Conservation (phyloP, 2,329 filamentous ascomycete genomes). For the Xylaria sp. region DNA sequence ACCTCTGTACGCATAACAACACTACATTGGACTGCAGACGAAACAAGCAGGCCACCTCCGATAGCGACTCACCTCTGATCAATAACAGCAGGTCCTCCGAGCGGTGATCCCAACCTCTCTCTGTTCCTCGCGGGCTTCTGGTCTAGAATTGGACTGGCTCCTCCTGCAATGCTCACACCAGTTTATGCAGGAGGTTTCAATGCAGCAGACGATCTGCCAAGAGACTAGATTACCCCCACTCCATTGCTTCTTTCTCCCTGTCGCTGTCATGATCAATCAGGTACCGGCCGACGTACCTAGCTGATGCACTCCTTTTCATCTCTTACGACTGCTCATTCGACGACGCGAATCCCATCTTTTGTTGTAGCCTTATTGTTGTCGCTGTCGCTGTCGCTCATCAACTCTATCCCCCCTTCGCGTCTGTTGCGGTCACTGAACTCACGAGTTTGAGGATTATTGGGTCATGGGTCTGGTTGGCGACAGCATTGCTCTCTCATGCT, state of each 20-base stretch:
- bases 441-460: conserved; percentile 14
- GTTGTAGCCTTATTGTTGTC: conserved; percentile 15
- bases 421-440: conserved; percentile 24
- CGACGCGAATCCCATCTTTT: conserved; percentile 16
- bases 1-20: background rate
- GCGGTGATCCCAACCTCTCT: conserved; percentile 18
- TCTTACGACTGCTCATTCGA: conserved; percentile 38
- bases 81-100: conserved; percentile 7
- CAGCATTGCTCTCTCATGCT: conserved; percentile 30
- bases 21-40: background rate
- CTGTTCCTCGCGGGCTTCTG: conserved; percentile 16
- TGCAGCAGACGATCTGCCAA: conserved; percentile 46
- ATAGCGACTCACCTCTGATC: background rate
- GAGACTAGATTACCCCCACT: conserved; percentile 39
- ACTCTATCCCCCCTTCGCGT: conserved; percentile 1
- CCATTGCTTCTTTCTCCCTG: background rate
- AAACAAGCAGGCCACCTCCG: conserved; percentile 3
- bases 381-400: conserved; percentile 12
- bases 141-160: conserved; percentile 30
- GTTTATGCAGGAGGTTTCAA: conserved; percentile 42
- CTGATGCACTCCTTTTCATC: conserved; percentile 40
- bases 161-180: conserved; percentile 28
- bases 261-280: conserved; percentile 2
- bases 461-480: conserved; percentile 40
- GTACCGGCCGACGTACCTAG: conserved; percentile 33